These are phyloP conservation scores for Heimioporus sp. DNA, from an alignment of 768 basidiomycete genomes.

Conservation along the genomic window DNA sequence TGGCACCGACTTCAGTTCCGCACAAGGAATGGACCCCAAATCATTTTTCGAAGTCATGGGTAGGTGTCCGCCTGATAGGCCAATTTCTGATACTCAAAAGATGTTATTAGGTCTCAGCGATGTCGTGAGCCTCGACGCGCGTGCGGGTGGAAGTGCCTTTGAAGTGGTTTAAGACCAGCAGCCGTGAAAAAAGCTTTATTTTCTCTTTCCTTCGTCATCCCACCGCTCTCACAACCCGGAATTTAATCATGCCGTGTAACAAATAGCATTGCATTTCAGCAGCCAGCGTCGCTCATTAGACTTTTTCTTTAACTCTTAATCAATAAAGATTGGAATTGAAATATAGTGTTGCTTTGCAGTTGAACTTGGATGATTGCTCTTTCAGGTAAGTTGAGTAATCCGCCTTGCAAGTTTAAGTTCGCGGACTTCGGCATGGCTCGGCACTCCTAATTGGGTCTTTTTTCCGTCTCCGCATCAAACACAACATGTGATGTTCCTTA, in stretches of 20 bases:
- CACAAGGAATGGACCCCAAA: slow-evolving; percentile 72
- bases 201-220: not conserved
- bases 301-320: slow-evolving; percentile 20
- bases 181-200: not conserved
- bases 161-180: slow-evolving; percentile 38
- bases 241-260: slow-evolving; percentile 18
- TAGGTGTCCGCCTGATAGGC: slow-evolving; percentile 25
- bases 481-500: no score
- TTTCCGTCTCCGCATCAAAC: not conserved
- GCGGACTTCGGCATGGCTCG: not conserved
- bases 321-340: slow-evolving; percentile 10
- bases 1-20: slow-evolving; percentile 64
- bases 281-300: slow-evolving; percentile 21
- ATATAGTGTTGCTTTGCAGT: not conserved
- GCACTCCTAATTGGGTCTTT: not conserved
- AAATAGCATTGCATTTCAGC: slow-evolving; percentile 14
- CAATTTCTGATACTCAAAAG: not conserved
- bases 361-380: slow-evolving; percentile 9
- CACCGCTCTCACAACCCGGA: not conserved
- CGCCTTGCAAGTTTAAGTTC: not conserved
- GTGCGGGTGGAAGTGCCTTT: slow-evolving; percentile 61
- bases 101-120: slow-evolving; percentile 46
- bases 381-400: slow-evolving; percentile 1
- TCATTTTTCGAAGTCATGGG: slow-evolving; percentile 79
- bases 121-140: slow-evolving; percentile 51